Evolutionary conservation across 2,329 filamentous ascomycete genomes (phyloP), one percentile per base, ranked within the genome.

Genomic region (Davidsoniella virescens): DNA sequence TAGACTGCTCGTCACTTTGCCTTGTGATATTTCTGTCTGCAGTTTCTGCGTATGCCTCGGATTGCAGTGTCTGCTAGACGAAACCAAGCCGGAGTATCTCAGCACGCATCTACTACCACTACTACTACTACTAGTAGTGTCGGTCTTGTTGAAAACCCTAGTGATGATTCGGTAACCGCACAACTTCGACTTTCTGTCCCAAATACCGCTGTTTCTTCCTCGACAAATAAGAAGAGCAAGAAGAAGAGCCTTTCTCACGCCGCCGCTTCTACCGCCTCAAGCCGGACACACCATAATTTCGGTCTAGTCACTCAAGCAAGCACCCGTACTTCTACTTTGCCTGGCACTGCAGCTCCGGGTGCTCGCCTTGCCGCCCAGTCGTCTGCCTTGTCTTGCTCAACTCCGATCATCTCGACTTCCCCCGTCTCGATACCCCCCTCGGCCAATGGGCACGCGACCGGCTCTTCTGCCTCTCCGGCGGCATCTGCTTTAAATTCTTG

Each of bases 151-250:
- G 61, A 79, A 69, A 82, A 82, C 67, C 77, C 72, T 61, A 79
- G 83, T 65, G 87, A 85, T 81, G 87, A 86, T 62, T 73, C 87
- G 65, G 82, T 87, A 73, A 80, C 80, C 61, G 9, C 42, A 16
- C 33, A 9, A 37, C 23, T 40, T 43, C 33, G 17, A 10, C 18
- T 18, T 40, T 44, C 39, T 46, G n/a, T 4, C 37, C 78, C 83
- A 48, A 82, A 81, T 57, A 86, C 80, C 71, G 25, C 46, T 80
- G 80, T 58, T 58, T 65, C 52, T 56, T 60, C 50, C 65, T 62
- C 57, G 62, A 63, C 41, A 60, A 60, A 53, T 57, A 33, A 33
- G 29, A 33, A 12, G 29, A 12, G 10, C 8, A 33, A 33, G 29
- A 33, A 33, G 29, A 33, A 33, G 9, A 33, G 29, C 52, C 51